phyloP scores from a whole-genome alignment of 305 asterid species.

The Fraxinus platypoda region DNA sequence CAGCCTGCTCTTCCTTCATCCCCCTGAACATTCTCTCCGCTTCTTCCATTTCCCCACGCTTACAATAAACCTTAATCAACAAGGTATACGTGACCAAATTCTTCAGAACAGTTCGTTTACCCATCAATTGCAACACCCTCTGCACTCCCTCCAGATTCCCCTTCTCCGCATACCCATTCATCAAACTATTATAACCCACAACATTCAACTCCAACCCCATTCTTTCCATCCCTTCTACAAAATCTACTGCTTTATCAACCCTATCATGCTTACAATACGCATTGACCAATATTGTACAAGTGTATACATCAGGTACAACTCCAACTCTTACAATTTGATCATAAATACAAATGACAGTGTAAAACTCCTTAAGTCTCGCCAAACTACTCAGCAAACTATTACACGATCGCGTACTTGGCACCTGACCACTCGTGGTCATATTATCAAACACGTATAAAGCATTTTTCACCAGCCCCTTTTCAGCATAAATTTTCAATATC shows the following conservation, averaged over 20 bases:
- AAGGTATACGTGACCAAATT: conserved; percentile 68
- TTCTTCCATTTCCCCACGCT: conserved; percentile 55
- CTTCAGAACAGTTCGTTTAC: conserved; percentile 40
- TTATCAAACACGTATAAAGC: conserved; percentile 83
- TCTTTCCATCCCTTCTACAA: conserved; percentile 58
- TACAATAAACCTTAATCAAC: conserved; percentile 76
- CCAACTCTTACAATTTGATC: conserved; percentile 71
- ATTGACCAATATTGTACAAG: conserved; percentile 72
- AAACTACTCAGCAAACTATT: conserved; percentile 74
- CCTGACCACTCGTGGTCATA: conserved; percentile 69
- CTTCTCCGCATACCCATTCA: conserved; percentile 66
- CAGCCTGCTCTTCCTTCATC: conserved; percentile 49
- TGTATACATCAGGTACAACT: conserved; percentile 65
- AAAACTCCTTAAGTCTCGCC: conserved; percentile 49
- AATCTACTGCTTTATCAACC: conserved; percentile 53
- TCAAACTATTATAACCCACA: conserved; percentile 70
- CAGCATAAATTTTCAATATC: conserved; percentile 50
- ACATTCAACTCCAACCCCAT: conserved; percentile 60
- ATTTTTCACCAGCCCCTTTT: conserved; percentile 57
- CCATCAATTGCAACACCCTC: conserved; percentile 54
- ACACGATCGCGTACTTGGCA: conserved; percentile 76
- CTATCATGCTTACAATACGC: conserved; percentile 73
- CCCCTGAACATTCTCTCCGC: conserved; percentile 55
- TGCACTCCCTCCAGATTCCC: conserved; percentile 59
- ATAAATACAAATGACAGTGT: conserved; percentile 52